phyloP scores from a whole-genome alignment of 306 rosid species.

The Myrica gale region DNA sequence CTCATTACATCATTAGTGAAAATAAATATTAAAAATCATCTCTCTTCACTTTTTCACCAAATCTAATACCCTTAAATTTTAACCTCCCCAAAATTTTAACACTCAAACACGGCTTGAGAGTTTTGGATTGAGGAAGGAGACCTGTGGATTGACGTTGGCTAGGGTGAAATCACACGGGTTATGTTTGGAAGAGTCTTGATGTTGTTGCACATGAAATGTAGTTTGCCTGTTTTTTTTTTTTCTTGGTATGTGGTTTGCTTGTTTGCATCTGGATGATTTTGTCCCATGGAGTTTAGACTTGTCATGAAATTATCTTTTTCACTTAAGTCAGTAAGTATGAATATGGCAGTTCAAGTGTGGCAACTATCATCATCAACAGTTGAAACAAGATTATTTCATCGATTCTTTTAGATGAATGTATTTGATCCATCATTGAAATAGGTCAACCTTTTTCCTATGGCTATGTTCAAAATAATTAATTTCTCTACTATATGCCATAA shows the following conservation, averaged over 20 bases:
- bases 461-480: background rate
- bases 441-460: background rate
- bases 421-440: background rate
- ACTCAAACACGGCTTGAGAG: too few relatives aligned
- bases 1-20: too few relatives aligned
- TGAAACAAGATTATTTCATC: background rate
- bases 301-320: background rate
- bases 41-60: too few relatives aligned
- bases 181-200: background rate
- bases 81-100: too few relatives aligned
- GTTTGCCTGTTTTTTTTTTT: too few relatives aligned
- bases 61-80: too few relatives aligned
- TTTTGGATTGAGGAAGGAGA: background rate
- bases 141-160: background rate
- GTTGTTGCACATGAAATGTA: background rate
- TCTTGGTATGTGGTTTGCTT: background rate
- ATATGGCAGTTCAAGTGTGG: background rate
- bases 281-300: background rate
- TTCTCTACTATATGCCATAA: background rate
- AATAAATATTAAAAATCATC: too few relatives aligned
- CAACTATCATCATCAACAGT: background rate
- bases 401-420: background rate
- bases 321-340: background rate
- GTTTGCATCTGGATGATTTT: background rate
- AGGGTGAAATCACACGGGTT: background rate